Percentiles rank a stretch among this genome's conserved stretches.
Evolutionary conservation across 2,329 filamentous ascomycete species (phyloP).

Genomic region (Ophioceras dolichostomum): DNA sequence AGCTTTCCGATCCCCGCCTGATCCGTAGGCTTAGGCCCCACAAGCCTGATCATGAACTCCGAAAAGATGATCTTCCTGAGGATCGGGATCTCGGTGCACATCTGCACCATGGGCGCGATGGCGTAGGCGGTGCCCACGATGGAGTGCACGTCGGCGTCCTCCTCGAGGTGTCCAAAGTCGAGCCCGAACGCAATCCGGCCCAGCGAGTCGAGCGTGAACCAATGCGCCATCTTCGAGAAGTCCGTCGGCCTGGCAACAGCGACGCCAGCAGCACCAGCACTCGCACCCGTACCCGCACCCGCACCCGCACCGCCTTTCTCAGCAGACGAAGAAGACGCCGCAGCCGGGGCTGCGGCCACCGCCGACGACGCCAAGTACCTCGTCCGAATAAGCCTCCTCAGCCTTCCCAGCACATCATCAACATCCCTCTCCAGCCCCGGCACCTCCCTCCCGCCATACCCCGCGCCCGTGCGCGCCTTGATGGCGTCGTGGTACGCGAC

Average conservation of each 20-base stretch:
- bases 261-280: too few relatives aligned
- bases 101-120: not conserved
- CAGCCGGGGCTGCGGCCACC: not conserved
- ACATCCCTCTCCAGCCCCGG: conserved; percentile 1
- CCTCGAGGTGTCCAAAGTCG: not conserved
- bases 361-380: conserved; percentile 25
- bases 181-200: not conserved
- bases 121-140: not conserved
- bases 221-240: not conserved
- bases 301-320: too few relatives aligned
- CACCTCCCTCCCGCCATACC: conserved; percentile 1
- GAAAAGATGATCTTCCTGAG: not conserved
- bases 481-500: conserved; percentile 1
- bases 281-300: too few relatives aligned
- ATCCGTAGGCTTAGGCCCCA: conserved; percentile 1
- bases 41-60: not conserved
- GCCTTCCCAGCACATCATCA: conserved; percentile 8
- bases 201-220: conserved; percentile 1
- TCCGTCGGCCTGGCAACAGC: too few relatives aligned
- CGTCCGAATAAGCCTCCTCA: conserved; percentile 23
- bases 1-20: conserved; percentile 1
- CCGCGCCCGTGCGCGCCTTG: conserved; percentile 1
- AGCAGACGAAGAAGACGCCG: too few relatives aligned
- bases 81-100: not conserved
- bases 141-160: not conserved